Percentiles rank a stretch among this genome's conserved stretches.
phyloP scores from a whole-genome alignment of 2,329 filamentous ascomycete species.

The Cladosporium cucumerinum region DNA sequence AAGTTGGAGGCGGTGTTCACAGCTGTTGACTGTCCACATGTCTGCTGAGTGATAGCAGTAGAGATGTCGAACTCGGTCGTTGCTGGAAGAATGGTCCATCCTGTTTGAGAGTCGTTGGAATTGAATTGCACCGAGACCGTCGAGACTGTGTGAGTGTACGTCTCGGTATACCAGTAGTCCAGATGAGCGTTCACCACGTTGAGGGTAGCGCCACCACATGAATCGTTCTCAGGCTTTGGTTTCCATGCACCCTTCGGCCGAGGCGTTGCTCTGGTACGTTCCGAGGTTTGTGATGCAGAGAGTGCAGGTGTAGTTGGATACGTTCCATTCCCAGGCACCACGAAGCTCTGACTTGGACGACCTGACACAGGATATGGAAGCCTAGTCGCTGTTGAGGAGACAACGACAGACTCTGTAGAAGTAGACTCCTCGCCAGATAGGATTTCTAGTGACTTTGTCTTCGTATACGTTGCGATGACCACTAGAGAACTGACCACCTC shows the following conservation, averaged over 20 bases:
- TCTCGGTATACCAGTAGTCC: constrained; percentile 36
- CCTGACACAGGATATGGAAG: constrained; percentile 10
- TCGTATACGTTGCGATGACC: constrained; percentile 7
- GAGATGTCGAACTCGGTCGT: constrained; percentile 34
- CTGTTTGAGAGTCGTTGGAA: constrained; percentile 28
- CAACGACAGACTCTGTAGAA: background rate
- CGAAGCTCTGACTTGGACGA: background rate
- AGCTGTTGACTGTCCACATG: constrained; percentile 23
- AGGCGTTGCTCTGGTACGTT: background rate
- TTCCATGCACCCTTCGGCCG: background rate
- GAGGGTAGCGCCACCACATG: constrained; percentile 32
- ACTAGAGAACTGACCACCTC: constrained; percentile 6
- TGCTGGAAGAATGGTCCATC: constrained; percentile 32
- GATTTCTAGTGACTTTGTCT: background rate
- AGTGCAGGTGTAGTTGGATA: background rate
- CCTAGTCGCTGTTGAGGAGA: background rate
- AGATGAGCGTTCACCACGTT: constrained; percentile 35
- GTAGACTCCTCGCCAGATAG: background rate
- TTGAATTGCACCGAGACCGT: constrained; percentile 31
- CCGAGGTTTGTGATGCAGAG: constrained; percentile 1
- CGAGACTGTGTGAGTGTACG: constrained; percentile 34
- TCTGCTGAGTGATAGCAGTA: constrained; percentile 28
- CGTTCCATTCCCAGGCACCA: background rate
- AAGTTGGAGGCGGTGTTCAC: constrained; percentile 20
- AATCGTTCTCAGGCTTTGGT: constrained; percentile 15